Conservation (phyloP, 1,284 basidiomycete species). For the Taiwanofungus camphoratus region DNA sequence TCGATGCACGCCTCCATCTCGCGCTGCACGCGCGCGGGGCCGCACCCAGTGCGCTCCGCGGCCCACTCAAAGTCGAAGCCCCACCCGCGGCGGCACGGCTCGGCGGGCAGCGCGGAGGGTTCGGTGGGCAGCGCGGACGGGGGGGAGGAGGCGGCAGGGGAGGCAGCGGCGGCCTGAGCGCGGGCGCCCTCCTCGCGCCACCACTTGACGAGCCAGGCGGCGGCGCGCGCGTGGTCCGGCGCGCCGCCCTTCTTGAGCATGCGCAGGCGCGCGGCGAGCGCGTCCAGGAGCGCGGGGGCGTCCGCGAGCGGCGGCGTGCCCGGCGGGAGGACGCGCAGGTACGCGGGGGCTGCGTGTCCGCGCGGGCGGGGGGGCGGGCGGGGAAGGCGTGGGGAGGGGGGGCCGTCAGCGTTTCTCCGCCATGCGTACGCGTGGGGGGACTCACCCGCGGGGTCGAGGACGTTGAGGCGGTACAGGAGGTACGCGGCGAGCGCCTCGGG, state of each 20-base stretch:
- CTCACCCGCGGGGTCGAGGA: slow-evolving; percentile 67
- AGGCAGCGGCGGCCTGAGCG: slow-evolving; percentile 34
- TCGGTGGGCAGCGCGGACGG: slow-evolving; percentile 12
- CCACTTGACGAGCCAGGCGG: slow-evolving; percentile 76
- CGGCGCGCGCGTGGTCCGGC: slow-evolving; percentile 64
- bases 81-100: slow-evolving; percentile 49
- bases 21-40: slow-evolving; percentile 40
- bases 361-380: slow-evolving; percentile 3
- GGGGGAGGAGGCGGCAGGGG: slow-evolving; percentile 5
- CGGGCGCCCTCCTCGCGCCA: slow-evolving; percentile 74
- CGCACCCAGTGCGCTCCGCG: slow-evolving; percentile 27
- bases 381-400: slow-evolving; percentile 1
- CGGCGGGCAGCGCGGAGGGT: slow-evolving; percentile 2
- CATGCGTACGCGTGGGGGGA: slow-evolving; percentile 13
- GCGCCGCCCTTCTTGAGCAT: slow-evolving; percentile 77
- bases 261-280: slow-evolving; percentile 71
- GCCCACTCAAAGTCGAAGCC: slow-evolving; percentile 79
- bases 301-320: slow-evolving; percentile 52
- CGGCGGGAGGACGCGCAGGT: slow-evolving; percentile 56
- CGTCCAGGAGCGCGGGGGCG: slow-evolving; percentile 58
- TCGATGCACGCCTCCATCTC: slow-evolving; percentile 71
- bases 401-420: slow-evolving; percentile 9
- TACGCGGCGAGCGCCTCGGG: slow-evolving; percentile 82
- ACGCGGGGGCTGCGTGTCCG: slow-evolving; percentile 50
- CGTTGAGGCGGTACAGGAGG: slow-evolving; percentile 82